Evolutionary conservation across 164 flowering plant species (phyloP).

Genomic region (Cinnamomum micranthum): DNA sequence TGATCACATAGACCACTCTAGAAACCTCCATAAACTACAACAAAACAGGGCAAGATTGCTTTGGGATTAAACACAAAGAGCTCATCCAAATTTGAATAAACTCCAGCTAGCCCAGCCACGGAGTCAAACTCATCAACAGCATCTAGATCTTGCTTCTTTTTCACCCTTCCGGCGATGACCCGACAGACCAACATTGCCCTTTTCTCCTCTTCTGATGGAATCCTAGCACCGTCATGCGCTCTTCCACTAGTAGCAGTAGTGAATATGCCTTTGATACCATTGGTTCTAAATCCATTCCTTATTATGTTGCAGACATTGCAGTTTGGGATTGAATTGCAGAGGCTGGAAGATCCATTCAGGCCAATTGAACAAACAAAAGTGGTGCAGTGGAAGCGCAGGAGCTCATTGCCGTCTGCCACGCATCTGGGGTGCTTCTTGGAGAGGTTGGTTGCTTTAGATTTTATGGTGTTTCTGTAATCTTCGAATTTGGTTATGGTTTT

Average conservation of each 20-base stretch:
- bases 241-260: constrained; percentile 85
- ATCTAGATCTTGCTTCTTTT: constrained; percentile 47
- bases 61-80: constrained; percentile 72
- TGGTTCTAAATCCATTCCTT: constrained; percentile 62
- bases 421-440: constrained; percentile 79
- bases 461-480: constrained; percentile 74
- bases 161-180: constrained; percentile 90
- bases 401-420: constrained; percentile 92
- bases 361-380: constrained; percentile 71
- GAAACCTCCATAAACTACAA: constrained; percentile 76
- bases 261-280: constrained; percentile 42
- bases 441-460: constrained; percentile 58
- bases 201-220: constrained; percentile 32
- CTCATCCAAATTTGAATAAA: constrained; percentile 81
- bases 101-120: constrained; percentile 50
- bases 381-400: constrained; percentile 83
- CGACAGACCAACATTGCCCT: constrained; percentile 96
- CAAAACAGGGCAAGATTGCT: constrained; percentile 94
- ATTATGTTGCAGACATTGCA: constrained; percentile 73
- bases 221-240: constrained; percentile 59
- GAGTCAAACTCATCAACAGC: constrained; percentile 76
- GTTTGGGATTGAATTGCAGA: constrained; percentile 58
- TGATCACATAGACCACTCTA: constrained; percentile 11
- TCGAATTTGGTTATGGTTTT: constrained; percentile 72
- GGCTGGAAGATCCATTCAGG: constrained; percentile 63